Conservation (phyloP, 2,329 filamentous ascomycete genomes). For the Colletotrichum siamense region DNA sequence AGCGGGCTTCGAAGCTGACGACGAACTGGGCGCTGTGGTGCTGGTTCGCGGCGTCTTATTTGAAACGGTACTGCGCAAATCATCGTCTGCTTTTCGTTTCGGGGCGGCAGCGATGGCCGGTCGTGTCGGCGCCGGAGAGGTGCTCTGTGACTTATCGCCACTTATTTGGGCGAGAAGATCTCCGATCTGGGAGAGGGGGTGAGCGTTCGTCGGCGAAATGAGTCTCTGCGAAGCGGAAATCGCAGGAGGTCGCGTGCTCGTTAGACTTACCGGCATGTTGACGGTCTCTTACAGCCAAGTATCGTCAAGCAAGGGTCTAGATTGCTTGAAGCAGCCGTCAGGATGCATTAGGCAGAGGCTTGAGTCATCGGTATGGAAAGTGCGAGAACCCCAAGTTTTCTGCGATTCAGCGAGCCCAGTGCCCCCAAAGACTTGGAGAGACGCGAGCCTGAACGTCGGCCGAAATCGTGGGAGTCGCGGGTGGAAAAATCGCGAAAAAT, state of each 20-base stretch:
- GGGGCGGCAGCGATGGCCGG: slow-evolving; percentile 33
- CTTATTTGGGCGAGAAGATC: slow-evolving; percentile 68
- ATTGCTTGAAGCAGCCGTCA: slow-evolving; percentile 21
- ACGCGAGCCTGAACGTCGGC: background rate
- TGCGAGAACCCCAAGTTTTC: slow-evolving; percentile 9
- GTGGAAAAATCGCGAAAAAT: slow-evolving; percentile 1
- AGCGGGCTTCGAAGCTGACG: slow-evolving; percentile 29
- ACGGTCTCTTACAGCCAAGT: slow-evolving; percentile 7
- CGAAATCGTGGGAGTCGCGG: background rate
- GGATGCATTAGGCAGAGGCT: slow-evolving; percentile 19
- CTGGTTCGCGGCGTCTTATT: slow-evolving; percentile 46
- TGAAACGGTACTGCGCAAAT: slow-evolving; percentile 42
- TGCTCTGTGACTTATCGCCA: slow-evolving; percentile 50
- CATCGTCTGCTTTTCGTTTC: slow-evolving; percentile 65
- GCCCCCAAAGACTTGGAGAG: background rate
- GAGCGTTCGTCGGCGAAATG: background rate
- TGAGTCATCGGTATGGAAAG: slow-evolving; percentile 20
- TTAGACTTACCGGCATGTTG: slow-evolving; percentile 25
- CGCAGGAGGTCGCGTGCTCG: background rate
- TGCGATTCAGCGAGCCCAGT: slow-evolving; percentile 10
- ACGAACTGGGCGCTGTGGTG: background rate
- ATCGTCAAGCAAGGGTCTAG: slow-evolving; percentile 21
- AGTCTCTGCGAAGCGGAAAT: background rate
- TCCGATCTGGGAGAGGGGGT: slow-evolving; percentile 40
- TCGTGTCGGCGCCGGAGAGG: slow-evolving; percentile 38